Evolutionary conservation across 139 green algal species (phyloP), one percentile per base, ranked within the genome.

Genomic region (Dunaliella sp.): DNA sequence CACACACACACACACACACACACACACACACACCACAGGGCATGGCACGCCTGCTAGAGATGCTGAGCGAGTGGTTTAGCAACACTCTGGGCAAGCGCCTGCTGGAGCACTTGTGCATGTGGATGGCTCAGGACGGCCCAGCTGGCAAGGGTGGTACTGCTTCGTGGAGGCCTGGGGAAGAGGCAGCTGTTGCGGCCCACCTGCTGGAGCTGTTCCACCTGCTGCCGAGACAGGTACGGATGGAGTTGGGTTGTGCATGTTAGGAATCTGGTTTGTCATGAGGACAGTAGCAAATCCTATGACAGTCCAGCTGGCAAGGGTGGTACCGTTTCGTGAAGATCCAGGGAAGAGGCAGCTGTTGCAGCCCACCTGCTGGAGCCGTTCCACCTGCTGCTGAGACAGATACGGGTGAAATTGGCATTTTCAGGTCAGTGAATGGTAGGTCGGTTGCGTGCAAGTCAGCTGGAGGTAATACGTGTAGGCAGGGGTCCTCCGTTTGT

Each of bases 161-260:
- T 36, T 37, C 80, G 1, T 89, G 88, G 80, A 72, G 84, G 35
- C 2, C 58, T 75, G 95, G 95, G 31, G 95, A 98, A 72, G 97
- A 99, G 89, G 88, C 93, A 30, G 90, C 95, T 76, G 92, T 99
- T 0, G 96, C 96, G 0, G 94, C 95, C 1, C 92, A 92, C 32
- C 95, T 98, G 35, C 90, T 99, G 58, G 95, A 99, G 38, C 94
- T 99, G 2, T 99, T 99, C 89, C 96, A 98, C 88, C 94, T 97
- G 83, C 93, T 99, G 75, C 97, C 97, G 86, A 88, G 1, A 82
- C 89, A n/a, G 80, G 80, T 84, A 30, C 2, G 35, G n/a, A n/a
- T n/a, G n/a, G n/a, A n/a, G n/a, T n/a, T n/a, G n/a, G n/a, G n/a
- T n/a, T n/a, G n/a, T n/a, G n/a, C n/a, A n/a, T n/a, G n/a, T n/a